These are phyloP conservation scores for Pseudocercospora musae DNA, from an alignment of 2,329 filamentous ascomycete species.

Conservation along the genomic window DNA sequence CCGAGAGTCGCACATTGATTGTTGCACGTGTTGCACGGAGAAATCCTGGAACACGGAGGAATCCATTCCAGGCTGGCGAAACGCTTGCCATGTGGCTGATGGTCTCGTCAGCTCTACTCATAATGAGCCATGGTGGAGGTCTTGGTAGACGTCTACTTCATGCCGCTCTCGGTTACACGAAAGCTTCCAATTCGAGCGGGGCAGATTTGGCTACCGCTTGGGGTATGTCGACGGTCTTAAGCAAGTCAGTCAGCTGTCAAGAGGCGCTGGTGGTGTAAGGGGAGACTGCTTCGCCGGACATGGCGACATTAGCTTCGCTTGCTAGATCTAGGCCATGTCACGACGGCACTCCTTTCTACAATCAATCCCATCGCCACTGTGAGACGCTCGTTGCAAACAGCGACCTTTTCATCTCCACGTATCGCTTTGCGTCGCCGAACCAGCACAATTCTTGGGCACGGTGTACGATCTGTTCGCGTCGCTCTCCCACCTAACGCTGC, in stretches of 20 bases:
- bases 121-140: too few species aligned
- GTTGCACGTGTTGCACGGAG: too few species aligned
- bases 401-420: slow-evolving; percentile 24
- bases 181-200: background rate
- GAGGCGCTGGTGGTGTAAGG: background rate
- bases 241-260: background rate
- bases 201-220: background rate
- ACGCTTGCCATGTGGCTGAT: background rate
- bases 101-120: background rate
- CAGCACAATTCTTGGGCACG: slow-evolving; percentile 21
- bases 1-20: too few species aligned
- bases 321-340: background rate
- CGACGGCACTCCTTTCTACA: background rate
- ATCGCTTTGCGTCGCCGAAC: slow-evolving; percentile 20
- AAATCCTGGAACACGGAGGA: too few species aligned
- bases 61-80: too few species aligned
- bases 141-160: background rate
- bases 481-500: slow-evolving; percentile 59
- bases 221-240: background rate
- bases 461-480: slow-evolving; percentile 19
- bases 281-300: background rate
- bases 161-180: background rate
- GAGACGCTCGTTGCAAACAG: background rate
- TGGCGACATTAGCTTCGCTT: background rate
- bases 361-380: background rate